These are phyloP conservation scores for Pythium rishiriense DNA, from an alignment of 352 stramenopile species.

Conservation along the genomic window DNA sequence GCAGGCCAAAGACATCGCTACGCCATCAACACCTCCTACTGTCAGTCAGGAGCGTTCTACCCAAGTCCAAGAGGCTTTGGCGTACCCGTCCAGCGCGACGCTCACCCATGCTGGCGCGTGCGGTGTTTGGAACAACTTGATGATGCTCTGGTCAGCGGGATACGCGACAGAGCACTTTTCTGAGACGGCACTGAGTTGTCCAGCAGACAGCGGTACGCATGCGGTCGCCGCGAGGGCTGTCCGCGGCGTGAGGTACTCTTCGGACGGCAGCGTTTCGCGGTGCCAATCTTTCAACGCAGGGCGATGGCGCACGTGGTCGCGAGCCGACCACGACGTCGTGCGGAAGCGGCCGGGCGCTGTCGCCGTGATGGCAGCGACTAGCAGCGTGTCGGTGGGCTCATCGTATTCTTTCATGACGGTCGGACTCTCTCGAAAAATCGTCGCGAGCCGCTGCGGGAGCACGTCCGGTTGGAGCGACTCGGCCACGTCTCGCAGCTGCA, in stretches of 20 bases:
- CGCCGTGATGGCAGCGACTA: constrained; percentile 46
- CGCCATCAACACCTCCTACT: neutral
- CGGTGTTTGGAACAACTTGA: constrained; percentile 50
- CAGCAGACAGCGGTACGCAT: constrained; percentile 54
- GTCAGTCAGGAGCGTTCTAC: too few species aligned
- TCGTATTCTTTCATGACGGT: constrained; percentile 54
- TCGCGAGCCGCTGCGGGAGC: constrained; percentile 61
- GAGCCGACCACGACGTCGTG: constrained; percentile 46
- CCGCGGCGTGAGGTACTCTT: constrained; percentile 68
- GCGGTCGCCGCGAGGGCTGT: constrained; percentile 40
- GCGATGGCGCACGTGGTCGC: constrained; percentile 64
- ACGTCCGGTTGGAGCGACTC: constrained; percentile 41
- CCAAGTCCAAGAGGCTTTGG: neutral
- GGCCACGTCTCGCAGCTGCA: constrained; percentile 43
- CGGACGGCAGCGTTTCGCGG: constrained; percentile 34
- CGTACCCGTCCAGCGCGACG: constrained; percentile 59
- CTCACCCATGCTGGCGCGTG: constrained; percentile 53
- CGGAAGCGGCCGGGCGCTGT: constrained; percentile 56
- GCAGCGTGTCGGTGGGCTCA: constrained; percentile 48
- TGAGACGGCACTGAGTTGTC: constrained; percentile 42
- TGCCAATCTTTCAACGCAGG: constrained; percentile 71
- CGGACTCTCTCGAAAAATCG: constrained; percentile 43
- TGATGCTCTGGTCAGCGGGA: constrained; percentile 67
- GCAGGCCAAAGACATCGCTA: constrained; percentile 66
- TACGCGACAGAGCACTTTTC: constrained; percentile 57